A percentile compares a stretch with the other conserved stretches of the same genome.
phyloP scores from a whole-genome alignment of 2,329 filamentous ascomycete species.

The Fusarium avenaceum region DNA sequence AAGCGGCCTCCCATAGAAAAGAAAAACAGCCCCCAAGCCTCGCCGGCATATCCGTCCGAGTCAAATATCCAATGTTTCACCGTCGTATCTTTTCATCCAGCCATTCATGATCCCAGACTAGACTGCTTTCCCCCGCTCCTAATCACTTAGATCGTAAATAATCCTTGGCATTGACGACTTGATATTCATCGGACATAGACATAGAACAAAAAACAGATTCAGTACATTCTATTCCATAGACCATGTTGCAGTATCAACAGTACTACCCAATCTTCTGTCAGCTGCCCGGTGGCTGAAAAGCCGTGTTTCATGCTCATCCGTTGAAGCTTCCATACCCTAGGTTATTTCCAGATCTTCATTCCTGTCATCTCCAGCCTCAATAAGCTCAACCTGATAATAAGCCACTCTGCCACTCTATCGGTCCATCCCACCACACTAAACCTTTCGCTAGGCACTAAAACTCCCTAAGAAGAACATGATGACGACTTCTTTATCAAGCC shows the following conservation, averaged over 20 bases:
- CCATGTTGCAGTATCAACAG: not conserved
- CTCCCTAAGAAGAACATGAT: conserved; percentile 6
- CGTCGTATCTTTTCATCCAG: conserved; percentile 24
- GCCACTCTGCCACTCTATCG: not conserved
- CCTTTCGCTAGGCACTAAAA: not conserved
- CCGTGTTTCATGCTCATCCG: not conserved
- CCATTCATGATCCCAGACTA: conserved; percentile 14
- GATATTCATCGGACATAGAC: conserved; percentile 10
- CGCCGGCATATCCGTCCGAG: conserved; percentile 24
- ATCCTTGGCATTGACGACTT: conserved; percentile 34
- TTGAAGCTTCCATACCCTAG: not conserved
- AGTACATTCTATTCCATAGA: not conserved
- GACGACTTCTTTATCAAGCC: conserved; percentile 16
- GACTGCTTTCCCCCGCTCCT: conserved; percentile 9
- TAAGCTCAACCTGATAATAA: conserved; percentile 3
- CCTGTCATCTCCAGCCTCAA: not conserved
- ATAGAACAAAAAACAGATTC: too few relatives aligned
- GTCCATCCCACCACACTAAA: not conserved
- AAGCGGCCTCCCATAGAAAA: not conserved
- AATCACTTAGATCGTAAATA: conserved; percentile 20
- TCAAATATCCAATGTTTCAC: conserved; percentile 21
- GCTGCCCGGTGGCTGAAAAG: conserved; percentile 7
- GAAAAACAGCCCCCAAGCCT: conserved; percentile 18
- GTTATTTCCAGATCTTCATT: too few relatives aligned
- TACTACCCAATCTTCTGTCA: conserved; percentile 1